A percentile compares a stretch with the other conserved stretches of the same genome.
Conservation (phyloP, 495 filamentous ascomycete genomes). For the Elasticomyces elasticus region DNA sequence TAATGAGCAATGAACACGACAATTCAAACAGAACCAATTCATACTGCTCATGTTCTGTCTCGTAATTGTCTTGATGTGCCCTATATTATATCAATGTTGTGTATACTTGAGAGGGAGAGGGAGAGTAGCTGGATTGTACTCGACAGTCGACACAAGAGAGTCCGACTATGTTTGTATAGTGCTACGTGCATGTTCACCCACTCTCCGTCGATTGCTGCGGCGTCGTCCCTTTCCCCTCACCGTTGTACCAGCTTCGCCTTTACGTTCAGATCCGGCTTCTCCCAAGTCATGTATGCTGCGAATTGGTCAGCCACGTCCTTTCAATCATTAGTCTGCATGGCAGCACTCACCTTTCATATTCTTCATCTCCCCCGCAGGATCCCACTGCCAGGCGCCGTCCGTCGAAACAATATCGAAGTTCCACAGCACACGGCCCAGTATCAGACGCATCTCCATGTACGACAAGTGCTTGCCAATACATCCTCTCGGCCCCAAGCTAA, state of each 20-base stretch:
- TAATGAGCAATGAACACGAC: conserved; percentile 17
- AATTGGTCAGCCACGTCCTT: neutral
- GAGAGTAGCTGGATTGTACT: no score
- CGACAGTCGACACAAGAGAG: no score
- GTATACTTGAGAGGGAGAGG: no score
- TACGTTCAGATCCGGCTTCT: conserved; percentile 17
- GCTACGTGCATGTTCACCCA: no score
- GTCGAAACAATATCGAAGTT: conserved; percentile 24
- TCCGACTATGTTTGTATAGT: no score
- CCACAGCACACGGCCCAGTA: conserved; percentile 26
- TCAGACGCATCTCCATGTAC: conserved; percentile 27
- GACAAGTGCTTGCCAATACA: conserved; percentile 27
- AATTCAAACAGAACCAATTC: neutral
- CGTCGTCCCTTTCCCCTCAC: no score
- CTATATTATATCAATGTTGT: no score
- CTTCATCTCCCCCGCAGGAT: conserved; percentile 16
- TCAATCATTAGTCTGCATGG: neutral
- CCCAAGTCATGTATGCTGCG: conserved; percentile 17
- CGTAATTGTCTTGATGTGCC: neutral
- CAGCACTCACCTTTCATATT: conserved; percentile 10
- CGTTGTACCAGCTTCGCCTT: conserved; percentile 8
- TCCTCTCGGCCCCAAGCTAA: conserved; percentile 25
- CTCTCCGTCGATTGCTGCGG: no score
- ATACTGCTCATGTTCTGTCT: neutral
- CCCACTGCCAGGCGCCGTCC: conserved; percentile 18